These are phyloP conservation scores for Chrysoporthe austroafricana DNA, from an alignment of 2,329 filamentous ascomycete species.

Conservation along the genomic window DNA sequence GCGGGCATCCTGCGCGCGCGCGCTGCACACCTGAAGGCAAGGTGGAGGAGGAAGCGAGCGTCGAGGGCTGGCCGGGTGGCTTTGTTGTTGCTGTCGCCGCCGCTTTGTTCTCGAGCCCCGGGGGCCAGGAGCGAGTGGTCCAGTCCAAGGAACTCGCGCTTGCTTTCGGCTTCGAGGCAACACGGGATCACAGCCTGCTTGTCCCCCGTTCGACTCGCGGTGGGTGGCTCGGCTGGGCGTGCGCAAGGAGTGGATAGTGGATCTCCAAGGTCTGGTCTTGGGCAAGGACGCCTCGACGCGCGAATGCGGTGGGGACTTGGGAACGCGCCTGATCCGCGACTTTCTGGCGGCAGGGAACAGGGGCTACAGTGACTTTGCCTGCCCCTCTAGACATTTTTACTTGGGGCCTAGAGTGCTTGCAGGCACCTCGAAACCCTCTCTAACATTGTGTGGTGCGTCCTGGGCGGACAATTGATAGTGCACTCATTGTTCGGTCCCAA, in stretches of 20 bases:
- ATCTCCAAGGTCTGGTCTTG: constrained; percentile 9
- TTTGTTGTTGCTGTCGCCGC: constrained; percentile 13
- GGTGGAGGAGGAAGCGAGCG: not conserved
- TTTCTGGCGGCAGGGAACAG: constrained; percentile 9
- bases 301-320: constrained; percentile 7
- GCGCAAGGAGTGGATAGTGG: constrained; percentile 18
- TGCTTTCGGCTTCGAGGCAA: constrained; percentile 4
- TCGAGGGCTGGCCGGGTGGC: constrained; percentile 5
- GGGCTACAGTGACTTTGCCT: not conserved
- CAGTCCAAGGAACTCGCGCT: constrained; percentile 2
- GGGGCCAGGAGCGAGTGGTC: constrained; percentile 6
- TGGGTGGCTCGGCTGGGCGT: constrained; percentile 12
- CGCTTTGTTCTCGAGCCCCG: constrained; percentile 12
- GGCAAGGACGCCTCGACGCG: constrained; percentile 23
- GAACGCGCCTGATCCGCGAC: constrained; percentile 22
- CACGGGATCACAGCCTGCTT: constrained; percentile 23
- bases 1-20: constrained; percentile 27
- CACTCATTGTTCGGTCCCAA: constrained; percentile 7
- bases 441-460: not conserved
- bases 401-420: constrained; percentile 2
- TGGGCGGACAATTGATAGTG: not conserved
- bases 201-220: constrained; percentile 15
- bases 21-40: constrained; percentile 22
- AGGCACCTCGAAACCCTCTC: not conserved
- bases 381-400: constrained; percentile 14